Base-by-base conservation (phyloP, 228 moss, liverwort and hornwort genomes). In the Sphagnum fallax region DNA sequence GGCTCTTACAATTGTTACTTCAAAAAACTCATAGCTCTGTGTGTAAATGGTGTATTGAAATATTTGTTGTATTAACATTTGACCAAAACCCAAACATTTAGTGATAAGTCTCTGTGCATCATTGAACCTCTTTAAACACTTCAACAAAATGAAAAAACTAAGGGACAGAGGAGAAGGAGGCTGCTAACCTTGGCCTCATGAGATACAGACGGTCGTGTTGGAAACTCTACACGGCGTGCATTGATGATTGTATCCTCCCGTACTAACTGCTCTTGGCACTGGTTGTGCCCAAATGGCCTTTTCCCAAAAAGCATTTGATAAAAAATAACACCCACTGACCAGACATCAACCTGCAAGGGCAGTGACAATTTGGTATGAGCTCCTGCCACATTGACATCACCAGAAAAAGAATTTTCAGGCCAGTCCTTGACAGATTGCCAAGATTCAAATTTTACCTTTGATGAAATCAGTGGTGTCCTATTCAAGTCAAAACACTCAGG, bases 401-500 rank as follows among this genome's bases (percentile, higher is more conserved):
- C 32, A 32, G 32, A 32, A 32, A 32, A 32, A 32, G 32, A 32
- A 32, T 32, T 32, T 32, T 32, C 32, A 2, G 32, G 32, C 32
- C 32, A 32, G 32, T 32, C 32, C 32, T 32, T 32, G 32, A 32
- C 32, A 32, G 32, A 32, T 32, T 0, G 52, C 49, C 47, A 61
- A 68, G 60, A 64, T 52, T 49, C 5, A 10, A 75, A 55, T 4
- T 15, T 18, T 80, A 95, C 95, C 95, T 95, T 95, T 18, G 95
- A 95, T 32, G 95, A 92, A 76, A 95, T 92, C 64, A 95, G 64
- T 49, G 95, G 95, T 66, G 79, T 89, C 71, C 83, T 88, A 81
- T 87, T 87, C 72, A 95, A 78, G 76, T 95, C 95, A 78, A 95
- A 95, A 85, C 95, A 95, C 77, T 95, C 95, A 60, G 95, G 95